phyloP scores from a whole-genome alignment of 257 asterid genomes.

The Cordia subcordata region DNA sequence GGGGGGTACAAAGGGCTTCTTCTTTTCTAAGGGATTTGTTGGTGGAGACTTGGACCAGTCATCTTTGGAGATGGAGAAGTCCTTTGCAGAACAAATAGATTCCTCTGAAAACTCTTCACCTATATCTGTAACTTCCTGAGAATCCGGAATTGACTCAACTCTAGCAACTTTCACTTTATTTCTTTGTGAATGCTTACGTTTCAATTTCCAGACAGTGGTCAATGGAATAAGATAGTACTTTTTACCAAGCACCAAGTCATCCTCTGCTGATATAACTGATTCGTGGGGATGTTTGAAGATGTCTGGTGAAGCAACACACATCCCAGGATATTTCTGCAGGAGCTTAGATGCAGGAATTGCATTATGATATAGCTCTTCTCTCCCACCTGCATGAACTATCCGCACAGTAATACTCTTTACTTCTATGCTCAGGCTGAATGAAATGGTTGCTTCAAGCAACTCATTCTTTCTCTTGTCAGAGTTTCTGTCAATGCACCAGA shows the following conservation, averaged over 20 bases:
- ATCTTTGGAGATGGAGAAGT: slow-evolving; percentile 40
- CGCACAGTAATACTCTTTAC: slow-evolving; percentile 33
- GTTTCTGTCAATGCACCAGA: slow-evolving; percentile 3
- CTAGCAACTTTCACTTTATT: slow-evolving; percentile 5
- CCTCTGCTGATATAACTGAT: slow-evolving; percentile 43
- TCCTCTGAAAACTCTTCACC: slow-evolving; percentile 30
- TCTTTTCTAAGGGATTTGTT: slow-evolving; percentile 27
- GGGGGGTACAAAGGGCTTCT: slow-evolving; percentile 57
- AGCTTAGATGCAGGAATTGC: slow-evolving; percentile 47
- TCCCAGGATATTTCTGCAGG: slow-evolving; percentile 56
- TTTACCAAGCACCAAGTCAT: slow-evolving; percentile 48
- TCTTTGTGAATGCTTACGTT: slow-evolving; percentile 27
- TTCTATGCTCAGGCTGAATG: slow-evolving; percentile 30
- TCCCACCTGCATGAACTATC: slow-evolving; percentile 65
- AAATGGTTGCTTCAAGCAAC: slow-evolving; percentile 14
- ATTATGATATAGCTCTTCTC: slow-evolving; percentile 41
- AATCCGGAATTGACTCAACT: slow-evolving; percentile 1
- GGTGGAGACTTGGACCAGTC: slow-evolving; percentile 20
- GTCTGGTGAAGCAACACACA: slow-evolving; percentile 47
- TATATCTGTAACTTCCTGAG: too few relatives aligned
- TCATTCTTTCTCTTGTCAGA: slow-evolving; percentile 6
- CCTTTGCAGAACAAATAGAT: slow-evolving; percentile 43
- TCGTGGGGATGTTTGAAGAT: slow-evolving; percentile 53
- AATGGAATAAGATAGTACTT: slow-evolving; percentile 50
- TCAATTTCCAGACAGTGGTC: slow-evolving; percentile 48